Evolutionary conservation across 2,329 filamentous ascomycete genomes (phyloP).

Genomic region (Nemania abortiva): DNA sequence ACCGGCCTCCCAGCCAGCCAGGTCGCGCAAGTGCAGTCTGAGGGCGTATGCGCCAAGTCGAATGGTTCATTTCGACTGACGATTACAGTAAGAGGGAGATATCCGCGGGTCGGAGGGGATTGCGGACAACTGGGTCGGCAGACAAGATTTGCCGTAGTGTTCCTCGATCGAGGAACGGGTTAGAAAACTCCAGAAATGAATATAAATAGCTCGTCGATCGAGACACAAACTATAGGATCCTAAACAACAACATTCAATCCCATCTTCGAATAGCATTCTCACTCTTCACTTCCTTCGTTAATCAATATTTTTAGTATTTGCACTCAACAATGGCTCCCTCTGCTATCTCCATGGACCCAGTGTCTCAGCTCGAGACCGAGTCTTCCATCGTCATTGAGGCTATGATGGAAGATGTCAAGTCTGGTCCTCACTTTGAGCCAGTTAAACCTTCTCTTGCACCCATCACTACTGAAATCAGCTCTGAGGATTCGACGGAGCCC

Average conservation of each 20-base stretch:
- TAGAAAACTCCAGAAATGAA: conserved; percentile 11
- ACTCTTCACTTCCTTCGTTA: not conserved
- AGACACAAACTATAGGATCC: not conserved
- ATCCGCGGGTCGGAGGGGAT: conserved; percentile 17
- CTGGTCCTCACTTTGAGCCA: conserved; percentile 37
- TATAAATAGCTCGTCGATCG: conserved; percentile 36
- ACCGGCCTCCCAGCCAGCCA: conserved; percentile 14
- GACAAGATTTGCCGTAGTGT: not conserved
- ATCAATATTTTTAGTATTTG: not conserved
- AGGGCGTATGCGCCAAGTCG: conserved; percentile 39
- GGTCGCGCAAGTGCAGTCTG: conserved; percentile 28
- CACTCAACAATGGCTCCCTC: conserved; percentile 37
- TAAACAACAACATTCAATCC: not conserved
- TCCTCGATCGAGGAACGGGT: not conserved
- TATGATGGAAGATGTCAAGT: conserved; percentile 32
- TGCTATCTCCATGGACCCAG: conserved; percentile 35
- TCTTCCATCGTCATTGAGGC: conserved; percentile 40
- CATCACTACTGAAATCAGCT: conserved; percentile 30
- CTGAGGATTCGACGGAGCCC: conserved; percentile 28
- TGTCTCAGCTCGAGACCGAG: conserved; percentile 40
- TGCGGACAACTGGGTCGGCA: conserved; percentile 26
- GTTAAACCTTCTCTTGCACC: conserved; percentile 35
- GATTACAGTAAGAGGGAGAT: conserved; percentile 32
- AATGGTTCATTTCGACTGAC: conserved; percentile 33
- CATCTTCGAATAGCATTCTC: conserved; percentile 12